Evolutionary conservation across 2,329 filamentous ascomycete species (phyloP), one percentile per base, ranked within the genome.

Genomic region (Alternaria conjuncta): DNA sequence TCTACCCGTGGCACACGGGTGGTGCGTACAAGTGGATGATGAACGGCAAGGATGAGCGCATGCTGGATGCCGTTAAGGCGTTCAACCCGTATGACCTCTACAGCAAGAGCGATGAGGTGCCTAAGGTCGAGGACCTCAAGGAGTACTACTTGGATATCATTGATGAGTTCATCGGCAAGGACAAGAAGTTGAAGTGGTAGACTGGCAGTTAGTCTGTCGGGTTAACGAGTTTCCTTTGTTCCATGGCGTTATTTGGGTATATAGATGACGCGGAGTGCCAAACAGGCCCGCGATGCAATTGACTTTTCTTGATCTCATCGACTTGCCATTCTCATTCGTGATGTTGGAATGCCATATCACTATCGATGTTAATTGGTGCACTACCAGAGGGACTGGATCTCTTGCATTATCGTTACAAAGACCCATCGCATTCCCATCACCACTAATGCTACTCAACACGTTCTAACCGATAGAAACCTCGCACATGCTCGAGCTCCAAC

Each of bases 31-130:
- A 82, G 64, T 88, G 93, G 81, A 87, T 97, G 79, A 97, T 97
- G 93, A 87, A 90, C 78, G 89, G 91, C 64, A 90, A 94, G 77
- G 94, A 97, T 73, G 82, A 90, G 79, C 86, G 86, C 73, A 94
- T 96, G 90, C 83, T 96, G 71, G 87, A 88, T 75, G 93, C 93
- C 9, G 93, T 96, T 54, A 87, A 88, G 79, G 92, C 92, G 0
- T 97, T 97, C 82, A 97, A 97, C 79, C 93, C 93, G 0, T 97
- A 97, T 74, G 94, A 97, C 77, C 78, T 97, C 56, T 97, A 97
- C 84, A 95, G 91, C 84, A 97, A 97, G 89, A 94, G 90, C 71
- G 93, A 97, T 74, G 92, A 88, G 23, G 85, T 93, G 21, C 93
- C 93, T 1, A 89, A 87, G 61, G 87, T 90, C 1, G 90, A 93